phyloP scores from a whole-genome alignment of 2,329 filamentous ascomycete species.

The Fusarium protoensiforme region DNA sequence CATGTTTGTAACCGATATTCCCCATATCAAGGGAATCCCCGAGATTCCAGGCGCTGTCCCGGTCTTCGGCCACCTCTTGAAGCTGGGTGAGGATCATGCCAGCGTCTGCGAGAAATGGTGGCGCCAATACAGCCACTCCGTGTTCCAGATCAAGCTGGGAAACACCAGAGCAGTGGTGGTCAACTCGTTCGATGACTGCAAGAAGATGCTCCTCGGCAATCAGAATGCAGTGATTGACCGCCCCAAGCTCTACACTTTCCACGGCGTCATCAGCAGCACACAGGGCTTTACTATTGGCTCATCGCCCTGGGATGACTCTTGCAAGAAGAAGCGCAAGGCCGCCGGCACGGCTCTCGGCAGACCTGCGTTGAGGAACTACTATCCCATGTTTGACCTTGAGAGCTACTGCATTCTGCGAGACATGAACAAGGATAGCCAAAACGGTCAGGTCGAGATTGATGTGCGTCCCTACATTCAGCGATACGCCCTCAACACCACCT shows the following conservation, averaged over 20 bases:
- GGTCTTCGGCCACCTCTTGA: slow-evolving; percentile 70
- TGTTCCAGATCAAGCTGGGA: slow-evolving; percentile 57
- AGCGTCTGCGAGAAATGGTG: slow-evolving; percentile 60
- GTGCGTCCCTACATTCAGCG: slow-evolving; percentile 63
- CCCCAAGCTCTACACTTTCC: slow-evolving; percentile 82
- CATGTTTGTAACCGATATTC: slow-evolving; percentile 60
- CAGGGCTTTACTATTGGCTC: slow-evolving; percentile 86
- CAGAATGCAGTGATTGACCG: slow-evolving; percentile 81
- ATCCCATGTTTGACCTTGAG: slow-evolving; percentile 65
- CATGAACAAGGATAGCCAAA: slow-evolving; percentile 55
- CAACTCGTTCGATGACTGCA: slow-evolving; percentile 80
- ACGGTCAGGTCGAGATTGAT: slow-evolving; percentile 55
- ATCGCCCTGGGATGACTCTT: slow-evolving; percentile 84
- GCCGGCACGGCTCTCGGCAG: slow-evolving; percentile 76
- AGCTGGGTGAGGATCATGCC: slow-evolving; percentile 68
- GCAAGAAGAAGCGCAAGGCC: slow-evolving; percentile 79
- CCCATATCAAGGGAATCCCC: slow-evolving; percentile 69
- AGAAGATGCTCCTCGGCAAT: slow-evolving; percentile 80
- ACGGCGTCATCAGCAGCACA: slow-evolving; percentile 78
- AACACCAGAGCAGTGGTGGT: slow-evolving; percentile 55
- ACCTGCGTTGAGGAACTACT: slow-evolving; percentile 58
- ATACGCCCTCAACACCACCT: slow-evolving; percentile 63
- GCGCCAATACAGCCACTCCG: slow-evolving; percentile 56
- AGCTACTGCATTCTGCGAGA: slow-evolving; percentile 62
- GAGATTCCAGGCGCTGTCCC: slow-evolving; percentile 68